Evolutionary conservation across 805 yeast species (phyloP).

Genomic region (Pichia rugopelliculosa): DNA sequence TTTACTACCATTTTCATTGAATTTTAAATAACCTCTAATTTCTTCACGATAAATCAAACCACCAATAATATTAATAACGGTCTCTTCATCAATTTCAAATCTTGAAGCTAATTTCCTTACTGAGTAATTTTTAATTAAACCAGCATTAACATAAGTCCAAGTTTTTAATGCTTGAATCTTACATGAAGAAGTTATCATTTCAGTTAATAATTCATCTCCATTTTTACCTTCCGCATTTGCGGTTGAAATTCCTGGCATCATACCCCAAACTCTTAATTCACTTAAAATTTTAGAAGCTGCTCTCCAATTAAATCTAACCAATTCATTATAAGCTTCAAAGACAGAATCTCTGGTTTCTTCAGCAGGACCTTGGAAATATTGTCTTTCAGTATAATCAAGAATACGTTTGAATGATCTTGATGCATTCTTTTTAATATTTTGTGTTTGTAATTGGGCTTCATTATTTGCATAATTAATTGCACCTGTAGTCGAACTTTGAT

Average conservation of each 20-base stretch:
- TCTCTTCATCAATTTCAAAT: slow-evolving; percentile 54
- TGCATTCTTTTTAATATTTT: slow-evolving; percentile 11
- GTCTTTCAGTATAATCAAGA: slow-evolving; percentile 89
- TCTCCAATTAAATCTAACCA: slow-evolving; percentile 87
- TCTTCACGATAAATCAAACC: slow-evolving; percentile 76
- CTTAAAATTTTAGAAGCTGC: slow-evolving; percentile 63
- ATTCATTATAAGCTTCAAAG: slow-evolving; percentile 83
- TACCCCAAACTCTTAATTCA: slow-evolving; percentile 74
- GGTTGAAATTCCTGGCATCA: slow-evolving; percentile 42
- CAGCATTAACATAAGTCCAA: slow-evolving; percentile 79
- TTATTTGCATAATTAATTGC: slow-evolving; percentile 8
- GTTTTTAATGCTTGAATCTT: slow-evolving; percentile 90
- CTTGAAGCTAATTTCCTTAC: slow-evolving; percentile 53
- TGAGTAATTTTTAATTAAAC: slow-evolving; percentile 69
- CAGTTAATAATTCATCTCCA: slow-evolving; percentile 58
- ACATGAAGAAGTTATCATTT: slow-evolving; percentile 68
- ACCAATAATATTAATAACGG: slow-evolving; percentile 57
- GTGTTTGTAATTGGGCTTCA: slow-evolving; percentile 12
- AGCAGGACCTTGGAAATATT: slow-evolving; percentile 94
- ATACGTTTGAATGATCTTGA: slow-evolving; percentile 80
- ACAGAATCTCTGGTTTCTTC: slow-evolving; percentile 92
- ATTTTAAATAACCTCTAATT: slow-evolving; percentile 67
- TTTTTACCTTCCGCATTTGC: slow-evolving; percentile 22
- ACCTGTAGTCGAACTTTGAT: slow-evolving; percentile 39
- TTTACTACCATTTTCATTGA: slow-evolving; percentile 51